Conservation (phyloP, 2,329 filamentous ascomycete species). For the Pezicula carpinea region DNA sequence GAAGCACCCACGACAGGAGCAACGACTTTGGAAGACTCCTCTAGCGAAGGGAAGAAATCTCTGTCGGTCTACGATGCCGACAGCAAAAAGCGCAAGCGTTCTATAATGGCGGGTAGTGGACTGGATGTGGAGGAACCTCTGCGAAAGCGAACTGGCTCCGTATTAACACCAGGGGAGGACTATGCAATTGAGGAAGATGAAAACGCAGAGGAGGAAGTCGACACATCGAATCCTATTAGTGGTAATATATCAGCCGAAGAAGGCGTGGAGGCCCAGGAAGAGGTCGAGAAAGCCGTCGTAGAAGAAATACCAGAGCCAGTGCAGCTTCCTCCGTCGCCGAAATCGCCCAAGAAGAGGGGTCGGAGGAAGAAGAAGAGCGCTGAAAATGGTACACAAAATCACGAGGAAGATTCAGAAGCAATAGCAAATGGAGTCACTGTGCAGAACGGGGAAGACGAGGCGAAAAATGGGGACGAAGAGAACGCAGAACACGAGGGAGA, state of each 20-base stretch:
- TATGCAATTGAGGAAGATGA: conserved; percentile 42
- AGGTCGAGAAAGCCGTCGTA: conserved; percentile 34
- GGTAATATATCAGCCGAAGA: conserved; percentile 28
- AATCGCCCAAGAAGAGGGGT: conserved; percentile 28
- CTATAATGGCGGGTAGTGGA: conserved; percentile 25
- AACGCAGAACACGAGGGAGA: conserved; percentile 50
- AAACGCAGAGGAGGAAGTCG: conserved; percentile 37
- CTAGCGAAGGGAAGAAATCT: conserved; percentile 20
- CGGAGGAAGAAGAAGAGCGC: conserved; percentile 30
- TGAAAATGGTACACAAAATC: conserved; percentile 20
- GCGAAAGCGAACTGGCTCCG: conserved; percentile 50
- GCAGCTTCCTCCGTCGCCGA: conserved; percentile 15
- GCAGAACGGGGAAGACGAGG: conserved; percentile 23
- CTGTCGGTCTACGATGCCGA: conserved; percentile 20
- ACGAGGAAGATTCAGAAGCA: conserved; percentile 18
- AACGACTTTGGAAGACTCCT: conserved; percentile 30
- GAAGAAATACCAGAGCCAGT: conserved; percentile 29
- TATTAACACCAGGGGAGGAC: conserved; percentile 34
- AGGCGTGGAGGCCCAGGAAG: conserved; percentile 38
- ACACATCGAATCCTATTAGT: conserved; percentile 26
- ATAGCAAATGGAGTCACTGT: conserved; percentile 12
- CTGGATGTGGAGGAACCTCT: conserved; percentile 28
- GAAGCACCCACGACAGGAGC: conserved; percentile 23
- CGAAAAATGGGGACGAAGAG: conserved; percentile 44
- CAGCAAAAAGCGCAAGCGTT: conserved; percentile 33